These are phyloP conservation scores for Podila horticola DNA, from an alignment of 192 early-diverging fungal species.

Conservation along the genomic window DNA sequence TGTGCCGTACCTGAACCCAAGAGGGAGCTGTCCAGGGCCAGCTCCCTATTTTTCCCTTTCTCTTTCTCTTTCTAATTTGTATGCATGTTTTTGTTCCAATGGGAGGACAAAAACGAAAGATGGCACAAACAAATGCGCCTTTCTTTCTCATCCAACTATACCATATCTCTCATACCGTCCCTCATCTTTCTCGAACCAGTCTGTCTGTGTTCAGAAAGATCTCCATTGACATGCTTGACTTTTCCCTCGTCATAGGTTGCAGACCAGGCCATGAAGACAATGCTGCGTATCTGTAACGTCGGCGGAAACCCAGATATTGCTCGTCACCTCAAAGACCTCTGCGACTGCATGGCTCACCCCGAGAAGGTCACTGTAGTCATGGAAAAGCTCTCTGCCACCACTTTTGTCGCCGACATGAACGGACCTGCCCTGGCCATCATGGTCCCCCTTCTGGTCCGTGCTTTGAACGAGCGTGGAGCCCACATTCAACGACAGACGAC, in stretches of 20 bases:
- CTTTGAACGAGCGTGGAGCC: constrained; percentile 70
- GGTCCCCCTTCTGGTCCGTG: constrained; percentile 79
- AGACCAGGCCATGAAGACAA: constrained; percentile 63
- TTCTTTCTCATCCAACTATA: too few species aligned
- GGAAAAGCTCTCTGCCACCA: constrained; percentile 78
- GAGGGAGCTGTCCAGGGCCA: neutral
- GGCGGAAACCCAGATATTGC: constrained; percentile 82
- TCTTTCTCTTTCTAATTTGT: neutral
- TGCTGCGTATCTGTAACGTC: constrained; percentile 76
- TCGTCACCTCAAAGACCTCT: constrained; percentile 74
- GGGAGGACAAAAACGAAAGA: too few species aligned
- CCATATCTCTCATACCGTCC: too few species aligned
- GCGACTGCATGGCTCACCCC: constrained; percentile 81
- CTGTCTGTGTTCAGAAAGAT: too few species aligned
- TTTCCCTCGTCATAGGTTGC: constrained; percentile 14
- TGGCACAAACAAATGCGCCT: too few species aligned
- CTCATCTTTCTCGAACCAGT: too few species aligned
- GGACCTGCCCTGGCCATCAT: constrained; percentile 83
- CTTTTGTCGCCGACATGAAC: constrained; percentile 82
- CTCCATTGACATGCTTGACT: neutral
- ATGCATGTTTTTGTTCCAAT: too few species aligned
- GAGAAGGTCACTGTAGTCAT: constrained; percentile 79
- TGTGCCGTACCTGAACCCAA: neutral
- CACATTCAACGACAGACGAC: constrained; percentile 74
- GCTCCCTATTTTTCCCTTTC: neutral